phyloP scores from a whole-genome alignment of 2,329 filamentous ascomycete genomes.

The Trichoderma endophyticum region DNA sequence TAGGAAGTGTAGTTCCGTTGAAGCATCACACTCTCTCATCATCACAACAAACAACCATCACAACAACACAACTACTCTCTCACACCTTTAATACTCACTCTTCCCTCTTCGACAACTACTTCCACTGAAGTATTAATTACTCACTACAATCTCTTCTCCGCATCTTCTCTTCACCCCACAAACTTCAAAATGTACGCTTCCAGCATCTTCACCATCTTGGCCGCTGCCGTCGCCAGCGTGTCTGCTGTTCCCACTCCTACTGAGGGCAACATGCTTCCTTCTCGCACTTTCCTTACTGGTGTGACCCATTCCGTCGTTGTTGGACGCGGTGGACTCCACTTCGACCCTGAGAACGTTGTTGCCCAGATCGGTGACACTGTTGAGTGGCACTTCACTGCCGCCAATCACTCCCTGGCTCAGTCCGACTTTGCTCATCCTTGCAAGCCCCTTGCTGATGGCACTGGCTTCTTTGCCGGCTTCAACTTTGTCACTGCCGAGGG shows the following conservation, averaged over 20 bases:
- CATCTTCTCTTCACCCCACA: background rate
- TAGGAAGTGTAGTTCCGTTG: background rate
- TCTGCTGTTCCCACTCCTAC: constrained; percentile 14
- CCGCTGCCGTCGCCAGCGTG: constrained; percentile 9
- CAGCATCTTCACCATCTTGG: constrained; percentile 6
- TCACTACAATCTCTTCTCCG: background rate
- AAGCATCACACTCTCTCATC: background rate
- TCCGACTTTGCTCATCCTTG: constrained; percentile 60
- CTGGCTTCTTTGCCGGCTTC: constrained; percentile 39
- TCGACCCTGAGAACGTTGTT: constrained; percentile 48
- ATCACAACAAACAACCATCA: background rate
- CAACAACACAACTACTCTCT: background rate
- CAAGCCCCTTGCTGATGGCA: constrained; percentile 47
- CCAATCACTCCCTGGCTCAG: constrained; percentile 61
- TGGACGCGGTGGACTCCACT: constrained; percentile 36
- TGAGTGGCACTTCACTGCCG: constrained; percentile 42
- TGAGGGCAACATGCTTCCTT: background rate
- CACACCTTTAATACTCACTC: background rate
- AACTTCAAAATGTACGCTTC: constrained; percentile 16
- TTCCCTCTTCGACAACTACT: background rate
- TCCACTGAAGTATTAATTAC: background rate
- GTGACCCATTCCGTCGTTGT: constrained; percentile 15
- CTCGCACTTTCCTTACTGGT: background rate
- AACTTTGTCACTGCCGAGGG: constrained; percentile 21
- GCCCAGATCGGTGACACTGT: constrained; percentile 49